Percentiles rank a stretch among this genome's conserved stretches.
These are phyloP conservation scores for Quercus bicolor DNA, from an alignment of 306 rosid species.

Conservation along the genomic window DNA sequence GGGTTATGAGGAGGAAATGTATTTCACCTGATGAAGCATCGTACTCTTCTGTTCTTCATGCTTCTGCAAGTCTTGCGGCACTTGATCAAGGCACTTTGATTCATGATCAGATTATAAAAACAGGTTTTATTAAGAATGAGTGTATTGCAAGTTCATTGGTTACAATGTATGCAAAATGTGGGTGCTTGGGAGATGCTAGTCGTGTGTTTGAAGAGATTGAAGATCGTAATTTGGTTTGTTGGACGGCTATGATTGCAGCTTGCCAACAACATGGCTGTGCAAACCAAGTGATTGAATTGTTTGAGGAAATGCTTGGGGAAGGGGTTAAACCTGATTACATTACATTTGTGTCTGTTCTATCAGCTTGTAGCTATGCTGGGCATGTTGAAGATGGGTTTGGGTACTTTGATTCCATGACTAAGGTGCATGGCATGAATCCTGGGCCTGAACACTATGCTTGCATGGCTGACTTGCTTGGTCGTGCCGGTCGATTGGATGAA, in stretches of 20 bases:
- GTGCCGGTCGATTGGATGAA: constrained; percentile 47
- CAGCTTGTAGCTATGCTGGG: constrained; percentile 64
- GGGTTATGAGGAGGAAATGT: constrained; percentile 47
- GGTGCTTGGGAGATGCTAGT: constrained; percentile 47
- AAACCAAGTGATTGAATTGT: constrained; percentile 45
- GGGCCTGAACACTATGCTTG: constrained; percentile 68
- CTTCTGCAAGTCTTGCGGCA: constrained; percentile 48
- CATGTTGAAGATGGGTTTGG: constrained; percentile 49
- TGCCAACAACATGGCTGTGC: constrained; percentile 62
- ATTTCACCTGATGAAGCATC: constrained; percentile 51
- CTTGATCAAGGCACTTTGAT: constrained; percentile 45
- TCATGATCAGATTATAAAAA: constrained; percentile 46
- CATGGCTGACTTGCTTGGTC: constrained; percentile 67
- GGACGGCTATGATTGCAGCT: constrained; percentile 64
- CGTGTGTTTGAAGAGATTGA: constrained; percentile 35
- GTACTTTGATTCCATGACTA: constrained; percentile 50
- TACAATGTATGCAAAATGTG: constrained; percentile 63
- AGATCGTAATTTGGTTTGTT: constrained; percentile 50
- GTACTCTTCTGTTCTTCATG: constrained; percentile 49
- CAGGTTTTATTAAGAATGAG: constrained; percentile 37
- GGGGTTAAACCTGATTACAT: constrained; percentile 47
- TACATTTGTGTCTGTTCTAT: constrained; percentile 59
- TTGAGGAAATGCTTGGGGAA: constrained; percentile 47
- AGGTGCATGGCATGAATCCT: constrained; percentile 36
- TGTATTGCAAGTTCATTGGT: constrained; percentile 47